Conservation (phyloP, 805 yeast genomes). For the Ogataea pignaliae region DNA sequence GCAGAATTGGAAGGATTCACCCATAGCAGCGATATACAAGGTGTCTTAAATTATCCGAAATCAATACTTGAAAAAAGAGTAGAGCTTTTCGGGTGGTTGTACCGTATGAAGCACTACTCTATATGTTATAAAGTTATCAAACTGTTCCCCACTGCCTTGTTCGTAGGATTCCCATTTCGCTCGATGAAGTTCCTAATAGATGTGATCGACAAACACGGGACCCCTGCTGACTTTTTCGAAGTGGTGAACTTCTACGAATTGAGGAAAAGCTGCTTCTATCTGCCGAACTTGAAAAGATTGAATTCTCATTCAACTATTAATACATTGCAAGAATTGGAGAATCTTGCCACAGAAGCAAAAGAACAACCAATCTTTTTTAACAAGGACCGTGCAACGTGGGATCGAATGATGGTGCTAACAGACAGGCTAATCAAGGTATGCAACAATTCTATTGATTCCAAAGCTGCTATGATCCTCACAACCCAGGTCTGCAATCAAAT, state of each 20-base stretch:
- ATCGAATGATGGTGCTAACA: background rate
- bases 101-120: constrained; percentile 12
- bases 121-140: constrained; percentile 11
- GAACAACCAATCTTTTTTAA: background rate
- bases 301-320: background rate
- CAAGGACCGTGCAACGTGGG: background rate
- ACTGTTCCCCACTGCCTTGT: constrained; percentile 5
- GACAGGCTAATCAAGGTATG: background rate
- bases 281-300: constrained; percentile 1
- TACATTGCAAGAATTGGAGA: background rate
- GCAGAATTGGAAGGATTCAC: background rate
- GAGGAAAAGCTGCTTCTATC: constrained; percentile 1
- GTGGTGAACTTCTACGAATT: constrained; percentile 12
- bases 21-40: background rate
- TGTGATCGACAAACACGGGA: constrained; percentile 23
- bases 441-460: background rate
- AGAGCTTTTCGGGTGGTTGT: constrained; percentile 20
- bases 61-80: constrained; percentile 9
- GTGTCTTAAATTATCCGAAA: background rate
- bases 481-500: constrained; percentile 6
- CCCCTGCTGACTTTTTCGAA: constrained; percentile 11
- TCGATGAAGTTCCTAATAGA: constrained; percentile 8
- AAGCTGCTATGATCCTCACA: background rate
- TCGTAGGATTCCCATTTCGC: constrained; percentile 10
- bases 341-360: background rate